Evolutionary conservation across 1,139 yeast species (phyloP).

Genomic region (Scheffersomyces cryptocercus): DNA sequence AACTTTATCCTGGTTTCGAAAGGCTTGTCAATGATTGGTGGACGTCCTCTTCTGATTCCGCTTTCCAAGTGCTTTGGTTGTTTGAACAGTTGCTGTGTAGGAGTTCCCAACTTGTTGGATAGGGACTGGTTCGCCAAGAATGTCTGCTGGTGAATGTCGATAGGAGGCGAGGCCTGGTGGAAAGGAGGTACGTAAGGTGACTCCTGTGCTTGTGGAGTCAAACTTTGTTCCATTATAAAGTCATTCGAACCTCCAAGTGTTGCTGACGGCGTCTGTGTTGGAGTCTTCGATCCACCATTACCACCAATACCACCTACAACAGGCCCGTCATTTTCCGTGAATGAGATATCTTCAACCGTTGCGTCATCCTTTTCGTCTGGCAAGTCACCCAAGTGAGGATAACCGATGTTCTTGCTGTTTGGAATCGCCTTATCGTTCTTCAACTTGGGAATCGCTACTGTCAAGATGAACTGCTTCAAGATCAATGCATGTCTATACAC

Average conservation of each 20-base stretch:
- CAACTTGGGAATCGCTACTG: constrained; percentile 56
- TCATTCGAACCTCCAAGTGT: background rate
- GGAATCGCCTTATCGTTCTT: constrained; percentile 40
- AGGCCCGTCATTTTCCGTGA: constrained; percentile 4
- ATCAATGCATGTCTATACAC: constrained; percentile 73
- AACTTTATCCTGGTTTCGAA: constrained; percentile 90
- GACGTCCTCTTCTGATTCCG: constrained; percentile 85
- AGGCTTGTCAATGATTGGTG: constrained; percentile 93
- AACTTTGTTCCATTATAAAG: constrained; percentile 4
- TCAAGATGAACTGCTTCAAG: constrained; percentile 61
- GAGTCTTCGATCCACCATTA: too few species aligned
- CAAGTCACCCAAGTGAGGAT: constrained; percentile 76
- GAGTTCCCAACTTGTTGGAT: constrained; percentile 3
- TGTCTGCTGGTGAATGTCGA: constrained; percentile 1
- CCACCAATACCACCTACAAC: too few species aligned
- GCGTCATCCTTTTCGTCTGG: constrained; percentile 51
- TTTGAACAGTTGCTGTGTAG: constrained; percentile 5
- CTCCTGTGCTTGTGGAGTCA: constrained; percentile 9
- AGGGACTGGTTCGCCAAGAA: constrained; percentile 3
- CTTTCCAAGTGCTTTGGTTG: constrained; percentile 40
- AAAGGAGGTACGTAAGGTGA: constrained; percentile 6
- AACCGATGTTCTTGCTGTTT: constrained; percentile 46
- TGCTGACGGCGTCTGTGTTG: too few species aligned
- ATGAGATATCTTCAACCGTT: constrained; percentile 10
- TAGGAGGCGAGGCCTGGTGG: constrained; percentile 2